phyloP scores from a whole-genome alignment of 1,284 basidiomycete genomes.

The Pulveroboletus sp. region DNA sequence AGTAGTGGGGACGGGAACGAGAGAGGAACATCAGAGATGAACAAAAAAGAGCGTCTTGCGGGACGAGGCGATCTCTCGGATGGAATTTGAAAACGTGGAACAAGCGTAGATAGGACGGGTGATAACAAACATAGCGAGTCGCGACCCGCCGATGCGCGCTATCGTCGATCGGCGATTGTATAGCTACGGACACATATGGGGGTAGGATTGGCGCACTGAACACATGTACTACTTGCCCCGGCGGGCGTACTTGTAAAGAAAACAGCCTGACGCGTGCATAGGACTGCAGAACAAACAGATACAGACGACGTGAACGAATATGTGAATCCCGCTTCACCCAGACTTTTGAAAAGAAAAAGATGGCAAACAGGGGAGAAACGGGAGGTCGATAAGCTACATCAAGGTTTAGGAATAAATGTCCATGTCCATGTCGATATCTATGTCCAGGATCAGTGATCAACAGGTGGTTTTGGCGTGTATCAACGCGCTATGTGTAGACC shows the following conservation, averaged over 20 bases:
- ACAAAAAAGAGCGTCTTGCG: neutral
- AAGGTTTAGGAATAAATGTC: constrained; percentile 7
- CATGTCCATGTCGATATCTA: neutral
- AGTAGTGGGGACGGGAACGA: neutral
- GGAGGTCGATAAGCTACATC: constrained; percentile 21
- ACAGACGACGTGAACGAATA: neutral
- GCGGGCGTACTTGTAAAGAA: too few relatives aligned
- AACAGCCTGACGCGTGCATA: neutral
- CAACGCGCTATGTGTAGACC: neutral
- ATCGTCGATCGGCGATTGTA: constrained; percentile 4
- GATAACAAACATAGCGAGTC: constrained; percentile 1
- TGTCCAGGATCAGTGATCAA: constrained; percentile 5
- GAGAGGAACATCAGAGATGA: too few relatives aligned
- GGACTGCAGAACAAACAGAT: neutral
- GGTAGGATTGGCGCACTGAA: neutral
- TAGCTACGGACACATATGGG: neutral
- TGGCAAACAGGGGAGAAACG: neutral
- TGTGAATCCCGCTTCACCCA: neutral
- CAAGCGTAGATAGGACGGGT: neutral
- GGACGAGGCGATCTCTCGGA: neutral
- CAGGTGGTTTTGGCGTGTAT: neutral
- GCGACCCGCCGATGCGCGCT: too few relatives aligned
- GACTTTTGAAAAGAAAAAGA: neutral
- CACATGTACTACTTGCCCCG: too few relatives aligned
- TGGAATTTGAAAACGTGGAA: constrained; percentile 2